Conservation (phyloP, 768 basidiomycete genomes). For the Auriscalpium orientale region DNA sequence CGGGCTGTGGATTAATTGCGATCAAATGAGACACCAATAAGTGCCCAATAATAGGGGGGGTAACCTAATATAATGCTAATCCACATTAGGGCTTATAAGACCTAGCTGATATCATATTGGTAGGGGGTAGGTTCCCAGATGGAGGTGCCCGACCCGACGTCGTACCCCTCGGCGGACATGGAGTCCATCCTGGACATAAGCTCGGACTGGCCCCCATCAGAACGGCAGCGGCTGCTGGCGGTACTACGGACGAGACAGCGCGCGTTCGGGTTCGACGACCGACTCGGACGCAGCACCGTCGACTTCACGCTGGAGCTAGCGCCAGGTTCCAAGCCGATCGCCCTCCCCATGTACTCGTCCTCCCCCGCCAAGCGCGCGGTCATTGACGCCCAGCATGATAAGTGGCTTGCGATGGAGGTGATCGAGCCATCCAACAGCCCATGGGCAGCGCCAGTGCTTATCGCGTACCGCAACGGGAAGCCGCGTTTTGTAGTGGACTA, state of each 20-base stretch:
- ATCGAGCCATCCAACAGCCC: constrained; percentile 31
- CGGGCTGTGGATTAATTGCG: no score
- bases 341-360: constrained; percentile 16
- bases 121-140: no score
- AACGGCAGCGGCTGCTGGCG: background rate
- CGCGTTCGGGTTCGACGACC: background rate
- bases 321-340: constrained; percentile 16
- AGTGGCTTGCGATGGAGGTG: constrained; percentile 26
- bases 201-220: background rate
- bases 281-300: background rate
- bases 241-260: background rate
- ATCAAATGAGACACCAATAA: no score
- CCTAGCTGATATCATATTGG: no score
- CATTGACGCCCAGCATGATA: background rate
- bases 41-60: no score
- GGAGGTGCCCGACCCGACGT: background rate
- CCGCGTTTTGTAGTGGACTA: constrained; percentile 27
- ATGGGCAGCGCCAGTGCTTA: constrained; percentile 22
- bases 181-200: background rate
- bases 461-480: constrained; percentile 29
- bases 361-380: constrained; percentile 16
- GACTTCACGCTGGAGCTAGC: constrained; percentile 5
- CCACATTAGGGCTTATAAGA: no score
- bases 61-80: no score
- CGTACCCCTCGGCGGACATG: background rate